A percentile compares a stretch with the other conserved stretches of the same genome.
These are phyloP conservation scores for Dispira parvispora DNA, from an alignment of 192 early-diverging fungal species.

Conservation along the genomic window DNA sequence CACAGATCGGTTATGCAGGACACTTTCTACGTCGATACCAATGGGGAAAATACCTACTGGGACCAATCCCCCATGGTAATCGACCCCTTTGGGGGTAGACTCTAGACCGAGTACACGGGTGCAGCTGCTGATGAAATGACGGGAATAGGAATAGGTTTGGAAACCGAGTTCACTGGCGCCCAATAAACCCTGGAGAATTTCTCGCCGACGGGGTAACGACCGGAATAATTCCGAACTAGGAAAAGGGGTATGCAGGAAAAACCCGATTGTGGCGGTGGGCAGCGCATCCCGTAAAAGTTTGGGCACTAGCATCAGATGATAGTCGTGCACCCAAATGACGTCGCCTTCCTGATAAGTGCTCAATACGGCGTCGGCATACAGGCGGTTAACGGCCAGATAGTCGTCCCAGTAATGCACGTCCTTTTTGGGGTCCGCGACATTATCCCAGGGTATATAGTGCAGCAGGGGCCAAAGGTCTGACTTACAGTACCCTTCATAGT, in stretches of 20 bases:
- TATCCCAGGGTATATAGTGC: constrained; percentile 86
- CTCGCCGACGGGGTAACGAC: constrained; percentile 69
- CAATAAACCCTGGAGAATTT: constrained; percentile 80
- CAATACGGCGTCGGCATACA: constrained; percentile 68
- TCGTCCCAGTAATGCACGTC: constrained; percentile 69
- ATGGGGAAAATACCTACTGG: constrained; percentile 90
- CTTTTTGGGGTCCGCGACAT: constrained; percentile 60
- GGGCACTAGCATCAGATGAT: constrained; percentile 90
- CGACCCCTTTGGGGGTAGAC: constrained; percentile 68
- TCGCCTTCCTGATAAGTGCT: constrained; percentile 65
- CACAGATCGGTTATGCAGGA: constrained; percentile 41
- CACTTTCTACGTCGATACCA: constrained; percentile 70
- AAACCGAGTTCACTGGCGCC: constrained; percentile 82
- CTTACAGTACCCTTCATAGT: constrained; percentile 82
- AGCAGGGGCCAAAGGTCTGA: constrained; percentile 93
- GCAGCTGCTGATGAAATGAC: constrained; percentile 80
- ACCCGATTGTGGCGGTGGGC: constrained; percentile 79
- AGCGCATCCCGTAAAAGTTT: constrained; percentile 65
- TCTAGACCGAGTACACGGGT: constrained; percentile 79
- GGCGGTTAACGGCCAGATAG: constrained; percentile 66
- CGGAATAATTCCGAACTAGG: constrained; percentile 91
- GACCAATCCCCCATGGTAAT: constrained; percentile 60
- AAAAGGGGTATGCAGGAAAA: constrained; percentile 95
- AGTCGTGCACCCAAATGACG: constrained; percentile 96
- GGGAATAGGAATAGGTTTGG: constrained; percentile 84